Base-by-base conservation (phyloP, 2,329 filamentous ascomycete genomes). In the Eurotiales sp. region DNA sequence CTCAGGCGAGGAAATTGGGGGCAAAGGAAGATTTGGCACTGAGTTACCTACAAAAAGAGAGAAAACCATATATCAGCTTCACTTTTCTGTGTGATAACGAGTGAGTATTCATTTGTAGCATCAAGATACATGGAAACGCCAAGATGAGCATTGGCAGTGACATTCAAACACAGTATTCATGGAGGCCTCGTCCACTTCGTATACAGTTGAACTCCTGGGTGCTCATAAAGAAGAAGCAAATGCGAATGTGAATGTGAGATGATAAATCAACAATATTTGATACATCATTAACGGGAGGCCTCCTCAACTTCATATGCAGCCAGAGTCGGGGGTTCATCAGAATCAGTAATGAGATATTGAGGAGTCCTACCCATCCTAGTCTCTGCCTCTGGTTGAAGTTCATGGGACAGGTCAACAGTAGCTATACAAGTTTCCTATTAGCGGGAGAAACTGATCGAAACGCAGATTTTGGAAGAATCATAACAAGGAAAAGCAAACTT, bases 231-330 rank as follows among this genome's bases (percentile, higher is more conserved):
- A 17, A 15, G 8, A 37, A n/a, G n/a, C n/a, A n/a, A n/a, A n/a
- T n/a, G n/a, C n/a, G 21, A 15, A 19, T 11, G 15, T 11, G 34
- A n/a, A n/a, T n/a, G n/a, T n/a, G n/a, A n/a, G n/a, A n/a, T n/a
- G n/a, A n/a, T n/a, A n/a, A n/a, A n/a, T n/a, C n/a, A n/a, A n/a
- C n/a, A n/a, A n/a, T n/a, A n/a, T n/a, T n/a, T n/a, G n/a, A n/a
- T 46, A 51, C 52, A 50, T 39, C 29, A 27, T 37, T 29, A 36
- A 17, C 29, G 40, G 40, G n/a, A 46, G 15, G 55, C 54, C 58
- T 72, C 70, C 57, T 72, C 70, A 53, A 72, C 58, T 59, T 71
- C 65, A 55, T 71, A 70, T 30, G 66, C 59, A 46, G 46, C 63
- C 60, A 70, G 56, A 12, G 62, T 65, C 49, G 64, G 53, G 52